Conservation (phyloP, 2,329 filamentous ascomycete species). For the Cladosporium sp. region DNA sequence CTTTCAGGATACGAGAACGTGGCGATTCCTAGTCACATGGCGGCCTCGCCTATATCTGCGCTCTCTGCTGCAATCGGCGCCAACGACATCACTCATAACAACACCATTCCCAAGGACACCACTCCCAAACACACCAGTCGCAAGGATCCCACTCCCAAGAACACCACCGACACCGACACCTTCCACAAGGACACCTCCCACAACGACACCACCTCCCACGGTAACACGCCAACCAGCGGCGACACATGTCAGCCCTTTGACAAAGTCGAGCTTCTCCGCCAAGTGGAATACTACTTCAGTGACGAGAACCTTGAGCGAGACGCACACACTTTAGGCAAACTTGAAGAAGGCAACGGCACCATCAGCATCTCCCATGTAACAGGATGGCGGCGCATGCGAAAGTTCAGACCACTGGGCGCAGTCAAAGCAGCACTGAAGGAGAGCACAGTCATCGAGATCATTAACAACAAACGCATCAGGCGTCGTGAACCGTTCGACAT, state of each 20-base stretch:
- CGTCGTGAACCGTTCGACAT: conserved; percentile 42
- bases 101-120: not conserved
- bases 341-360: conserved; percentile 42
- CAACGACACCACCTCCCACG: no score
- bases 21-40: not conserved
- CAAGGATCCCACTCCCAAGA: not conserved
- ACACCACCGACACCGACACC: no score
- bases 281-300: conserved; percentile 54
- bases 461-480: conserved; percentile 44
- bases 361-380: conserved; percentile 46
- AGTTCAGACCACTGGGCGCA: conserved; percentile 41
- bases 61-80: not conserved
- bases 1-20: not conserved
- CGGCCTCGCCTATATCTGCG: not conserved
- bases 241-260: not conserved
- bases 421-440: conserved; percentile 46
- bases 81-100: not conserved
- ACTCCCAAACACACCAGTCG: not conserved
- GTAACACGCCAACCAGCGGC: not conserved
- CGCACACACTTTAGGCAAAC: conserved; percentile 42
- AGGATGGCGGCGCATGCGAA: conserved; percentile 49
- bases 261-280: conserved; percentile 27
- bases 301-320: conserved; percentile 49
- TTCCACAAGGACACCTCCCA: not conserved
- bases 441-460: conserved; percentile 44